phyloP scores from a whole-genome alignment of 139 green algal species.

The Micractinium sp. region DNA sequence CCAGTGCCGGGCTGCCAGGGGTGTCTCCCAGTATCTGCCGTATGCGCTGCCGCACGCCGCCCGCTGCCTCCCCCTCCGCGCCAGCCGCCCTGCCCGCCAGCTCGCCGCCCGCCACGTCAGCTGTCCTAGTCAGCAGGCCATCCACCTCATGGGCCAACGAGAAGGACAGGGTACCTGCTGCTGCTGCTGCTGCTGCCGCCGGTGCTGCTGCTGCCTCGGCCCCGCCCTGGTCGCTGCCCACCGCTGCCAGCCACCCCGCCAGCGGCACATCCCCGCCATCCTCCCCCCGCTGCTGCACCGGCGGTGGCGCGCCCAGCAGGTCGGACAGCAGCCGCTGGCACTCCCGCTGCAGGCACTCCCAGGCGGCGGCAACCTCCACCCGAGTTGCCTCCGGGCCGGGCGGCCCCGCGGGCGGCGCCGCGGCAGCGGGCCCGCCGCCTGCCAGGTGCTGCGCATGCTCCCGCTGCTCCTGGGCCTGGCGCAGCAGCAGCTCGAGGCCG shows the following conservation, averaged over 20 bases:
- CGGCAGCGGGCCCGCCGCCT: not conserved
- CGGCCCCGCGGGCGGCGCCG: not conserved
- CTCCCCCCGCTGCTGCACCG: constrained; percentile 6
- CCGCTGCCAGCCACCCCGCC: constrained; percentile 46
- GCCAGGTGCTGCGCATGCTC: constrained; percentile 1
- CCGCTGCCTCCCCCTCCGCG: not conserved
- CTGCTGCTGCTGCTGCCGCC: not conserved
- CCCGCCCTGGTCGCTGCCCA: not conserved
- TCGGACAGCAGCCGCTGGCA: constrained; percentile 53
- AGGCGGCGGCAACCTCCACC: constrained; percentile 44
- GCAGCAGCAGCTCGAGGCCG: constrained; percentile 60
- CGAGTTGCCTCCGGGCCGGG: not conserved
- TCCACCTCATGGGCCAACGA: constrained; percentile 44
- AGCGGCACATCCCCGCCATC: constrained; percentile 24
- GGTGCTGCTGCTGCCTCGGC: not conserved
- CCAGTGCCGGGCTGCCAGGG: constrained; percentile 44
- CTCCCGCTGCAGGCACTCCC: constrained; percentile 62
- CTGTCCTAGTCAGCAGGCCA: not conserved
- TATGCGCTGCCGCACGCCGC: constrained; percentile 27
- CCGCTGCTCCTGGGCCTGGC: not conserved
- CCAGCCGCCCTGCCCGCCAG: not conserved
- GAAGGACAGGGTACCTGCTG: constrained; percentile 45
- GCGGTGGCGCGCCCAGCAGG: constrained; percentile 43
- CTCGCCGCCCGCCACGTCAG: not conserved
- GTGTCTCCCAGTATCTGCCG: constrained; percentile 30